Conservation (phyloP, 768 basidiomycete species). For the Boletellus ananas region DNA sequence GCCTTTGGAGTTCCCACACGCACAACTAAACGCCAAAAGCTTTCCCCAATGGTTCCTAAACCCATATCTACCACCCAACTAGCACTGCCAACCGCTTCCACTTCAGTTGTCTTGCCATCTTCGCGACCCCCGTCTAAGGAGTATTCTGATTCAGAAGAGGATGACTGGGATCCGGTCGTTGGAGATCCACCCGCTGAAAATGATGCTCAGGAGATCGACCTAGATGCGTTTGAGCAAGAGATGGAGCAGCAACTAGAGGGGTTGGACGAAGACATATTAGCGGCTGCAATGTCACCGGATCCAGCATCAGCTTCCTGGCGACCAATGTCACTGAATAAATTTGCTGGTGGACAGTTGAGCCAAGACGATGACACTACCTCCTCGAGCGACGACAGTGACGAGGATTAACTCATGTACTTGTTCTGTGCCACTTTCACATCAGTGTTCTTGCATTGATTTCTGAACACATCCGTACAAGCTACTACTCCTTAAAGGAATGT, state of each 20-base stretch:
- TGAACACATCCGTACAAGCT: slow-evolving; percentile 3
- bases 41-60: slow-evolving; percentile 21
- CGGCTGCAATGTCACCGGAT: slow-evolving; percentile 38
- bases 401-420: slow-evolving; percentile 33
- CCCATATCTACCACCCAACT: slow-evolving; percentile 23
- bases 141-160: slow-evolving; percentile 44
- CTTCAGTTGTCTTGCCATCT: slow-evolving; percentile 30
- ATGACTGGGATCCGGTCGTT: slow-evolving; percentile 51
- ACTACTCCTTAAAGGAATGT: neutral
- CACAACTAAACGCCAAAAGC: slow-evolving; percentile 32
- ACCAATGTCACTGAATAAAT: slow-evolving; percentile 50
- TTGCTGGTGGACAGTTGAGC: slow-evolving; percentile 41
- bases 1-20: slow-evolving; percentile 47
- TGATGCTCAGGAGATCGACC: slow-evolving; percentile 33
- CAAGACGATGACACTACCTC: slow-evolving; percentile 48
- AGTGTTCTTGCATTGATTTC: slow-evolving; percentile 3
- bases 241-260: slow-evolving; percentile 37
- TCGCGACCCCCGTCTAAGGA: slow-evolving; percentile 25
- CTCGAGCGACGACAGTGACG: slow-evolving; percentile 54
- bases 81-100: slow-evolving; percentile 37
- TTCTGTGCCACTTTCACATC: slow-evolving; percentile 2
- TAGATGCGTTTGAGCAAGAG: slow-evolving; percentile 34
- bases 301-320: slow-evolving; percentile 27
- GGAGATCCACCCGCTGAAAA: slow-evolving; percentile 24
- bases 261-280: slow-evolving; percentile 50